phyloP scores from a whole-genome alignment of 192 early-diverging fungal species.

The Coemansia sp. region DNA sequence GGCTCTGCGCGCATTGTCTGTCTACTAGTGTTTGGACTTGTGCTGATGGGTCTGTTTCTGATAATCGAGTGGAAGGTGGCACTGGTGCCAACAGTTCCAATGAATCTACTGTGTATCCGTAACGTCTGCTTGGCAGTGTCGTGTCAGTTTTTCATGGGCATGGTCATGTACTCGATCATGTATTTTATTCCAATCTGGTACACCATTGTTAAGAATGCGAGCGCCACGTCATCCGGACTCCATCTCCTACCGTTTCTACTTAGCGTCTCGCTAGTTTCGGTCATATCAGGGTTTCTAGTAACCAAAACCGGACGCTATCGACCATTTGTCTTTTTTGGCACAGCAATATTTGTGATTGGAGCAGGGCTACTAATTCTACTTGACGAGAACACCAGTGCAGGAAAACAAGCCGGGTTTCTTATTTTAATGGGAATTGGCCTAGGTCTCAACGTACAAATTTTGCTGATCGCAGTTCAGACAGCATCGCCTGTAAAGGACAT shows the following conservation, averaged over 20 bases:
- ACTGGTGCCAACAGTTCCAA: constrained; percentile 59
- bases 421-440: constrained; percentile 56
- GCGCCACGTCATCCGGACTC: constrained; percentile 59
- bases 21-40: constrained; percentile 55
- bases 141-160: constrained; percentile 56
- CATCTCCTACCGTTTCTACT: constrained; percentile 64
- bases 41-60: constrained; percentile 46
- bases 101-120: constrained; percentile 54
- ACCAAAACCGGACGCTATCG: constrained; percentile 55
- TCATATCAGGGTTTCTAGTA: constrained; percentile 56
- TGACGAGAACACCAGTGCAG: constrained; percentile 50
- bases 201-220: constrained; percentile 58
- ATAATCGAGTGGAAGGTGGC: constrained; percentile 59
- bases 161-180: constrained; percentile 59
- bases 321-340: constrained; percentile 57
- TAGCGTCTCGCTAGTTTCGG: constrained; percentile 56
- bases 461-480: constrained; percentile 67
- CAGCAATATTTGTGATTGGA: constrained; percentile 54
- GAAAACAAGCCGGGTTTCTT: constrained; percentile 58
- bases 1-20: constrained; percentile 56
- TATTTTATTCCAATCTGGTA: constrained; percentile 67
- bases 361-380: constrained; percentile 59
- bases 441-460: constrained; percentile 58
- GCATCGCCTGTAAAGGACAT: constrained; percentile 57
- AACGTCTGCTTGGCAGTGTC: constrained; percentile 58